Evolutionary conservation across 73 alveolate species (phyloP), one percentile per base, ranked within the genome.

Genomic region (Diophrys appendiculata): DNA sequence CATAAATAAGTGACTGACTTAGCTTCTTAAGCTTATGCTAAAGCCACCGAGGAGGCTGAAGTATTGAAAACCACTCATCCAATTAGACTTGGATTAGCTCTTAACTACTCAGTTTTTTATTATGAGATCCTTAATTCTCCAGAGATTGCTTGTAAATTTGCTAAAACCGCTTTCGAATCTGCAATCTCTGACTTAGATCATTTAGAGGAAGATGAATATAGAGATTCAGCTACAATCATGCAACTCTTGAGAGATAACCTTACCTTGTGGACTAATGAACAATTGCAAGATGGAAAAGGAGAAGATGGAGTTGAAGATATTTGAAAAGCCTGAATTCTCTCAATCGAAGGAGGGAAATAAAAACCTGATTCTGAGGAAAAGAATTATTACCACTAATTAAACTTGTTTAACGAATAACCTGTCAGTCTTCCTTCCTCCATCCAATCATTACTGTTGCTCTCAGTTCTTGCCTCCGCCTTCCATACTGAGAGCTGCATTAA

Each of bases 41-140:
- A 78, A 55, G 33, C 43, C 23, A 81, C 88, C 27, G 65, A 72
- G 71, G 29, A 30, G 5, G n/a, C n/a, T n/a, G 90, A 90, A 34
- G 69, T 65, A 25, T 74, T 87, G 43, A 29, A 77, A 14, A 70
- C 80, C 0, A 79, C 90, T 23, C 90, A 87, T 68, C 94, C 94
- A 0, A 76, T 76, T n/a, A 56, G 69, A 32, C 81, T 78, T 0
- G 88, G 88, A 30, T 72, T 78, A 29, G 88, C 88, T 0, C 72
- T 85, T 0, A 85, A 85, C 74, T 85, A 67, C 68, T 69, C 88
- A 28, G 93, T 85, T 0, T 85, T 78, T 67, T 78, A 77, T 80
- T 78, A 77, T 56, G 93, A 85, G 55, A 73, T 78, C 11, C 29
- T 78, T 71, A 52, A 52, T 30, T 56, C 60, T 18, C 82, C 81